Base-by-base conservation (phyloP, 75 land plant species). In the Ceratopteris richardii region DNA sequence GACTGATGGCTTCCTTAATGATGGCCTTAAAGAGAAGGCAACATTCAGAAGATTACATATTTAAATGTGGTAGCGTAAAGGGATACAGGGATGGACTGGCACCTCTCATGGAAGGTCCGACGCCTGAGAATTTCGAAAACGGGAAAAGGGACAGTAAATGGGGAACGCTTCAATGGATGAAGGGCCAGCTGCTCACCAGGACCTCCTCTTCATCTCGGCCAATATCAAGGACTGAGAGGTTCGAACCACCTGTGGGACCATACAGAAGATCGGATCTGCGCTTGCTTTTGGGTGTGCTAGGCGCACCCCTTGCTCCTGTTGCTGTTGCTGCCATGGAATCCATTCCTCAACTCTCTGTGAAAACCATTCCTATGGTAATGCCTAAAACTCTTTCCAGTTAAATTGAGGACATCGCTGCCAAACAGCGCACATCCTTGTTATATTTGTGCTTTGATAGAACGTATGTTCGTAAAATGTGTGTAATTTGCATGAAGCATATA, bases 221-320 rank as follows among this genome's bases (percentile, higher is more conserved):
- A 0, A 47, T 41, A 0, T 31, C 43, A 24, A 44, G 51, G 0
- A 47, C 24, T 19, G 19, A 29, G 26, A 25, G 37, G 42, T 24
- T 42, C 1, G 47, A 69, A 3, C 9, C 37, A 33, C 37, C 3
- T 33, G 9, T 33, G 37, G 37, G 9, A 3, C 7, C 37, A 4
- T 47, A 33, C 23, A 77, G 68, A 37, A 48, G 72, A 25, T 66
- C 69, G 0, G 85, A 85, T 66, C 54, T 81, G 24, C 64, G 64
- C 58, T 76, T 85, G 29, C 56, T 82, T 66, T 77, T 86, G 21
- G 86, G 90, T 1, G 90, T 86, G n/a, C 54, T 86, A 4, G 90
- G 80, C 4, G 82, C 85, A 39, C 90, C 90, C 4, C 86, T 86
- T 12, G 90, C 83, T 1, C 90, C 90, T 6, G 58, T 82, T 3